Percentiles rank a stretch among this genome's conserved stretches.
These are phyloP conservation scores for Raffaelea albimanens DNA, from an alignment of 2,329 filamentous ascomycete species.

Conservation along the genomic window DNA sequence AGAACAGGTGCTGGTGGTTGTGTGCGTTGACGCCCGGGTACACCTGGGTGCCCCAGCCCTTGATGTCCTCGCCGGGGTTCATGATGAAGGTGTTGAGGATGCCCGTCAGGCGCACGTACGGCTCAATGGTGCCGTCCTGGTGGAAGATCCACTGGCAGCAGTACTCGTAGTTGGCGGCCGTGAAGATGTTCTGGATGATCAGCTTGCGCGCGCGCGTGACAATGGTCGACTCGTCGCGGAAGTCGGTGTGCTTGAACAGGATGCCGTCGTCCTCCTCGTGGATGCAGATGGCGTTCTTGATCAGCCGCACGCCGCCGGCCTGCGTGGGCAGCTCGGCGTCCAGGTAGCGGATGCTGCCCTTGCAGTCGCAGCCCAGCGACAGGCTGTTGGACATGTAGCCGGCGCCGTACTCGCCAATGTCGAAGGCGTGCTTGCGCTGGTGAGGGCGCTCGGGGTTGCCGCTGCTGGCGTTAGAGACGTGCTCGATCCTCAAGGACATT, in stretches of 20 bases:
- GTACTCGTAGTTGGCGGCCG: constrained; percentile 94
- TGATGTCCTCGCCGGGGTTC: constrained; percentile 67
- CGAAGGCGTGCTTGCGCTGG: constrained; percentile 73
- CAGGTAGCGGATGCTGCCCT: constrained; percentile 84
- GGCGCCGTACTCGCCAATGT: constrained; percentile 64
- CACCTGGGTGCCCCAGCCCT: constrained; percentile 86
- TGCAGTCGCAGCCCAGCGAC: constrained; percentile 73
- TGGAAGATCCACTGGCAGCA: constrained; percentile 76
- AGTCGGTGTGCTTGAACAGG: constrained; percentile 90
- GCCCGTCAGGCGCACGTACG: constrained; percentile 84
- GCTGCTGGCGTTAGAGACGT: constrained; percentile 3
- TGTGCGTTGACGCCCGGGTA: constrained; percentile 88
- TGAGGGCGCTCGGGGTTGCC: constrained; percentile 73
- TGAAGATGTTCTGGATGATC: constrained; percentile 85
- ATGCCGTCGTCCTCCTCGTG: constrained; percentile 91
- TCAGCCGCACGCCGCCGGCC: constrained; percentile 63
- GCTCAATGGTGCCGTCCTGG: constrained; percentile 84
- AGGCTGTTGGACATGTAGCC: constrained; percentile 79
- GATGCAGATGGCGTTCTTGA: constrained; percentile 93
- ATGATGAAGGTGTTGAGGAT: constrained; percentile 89
- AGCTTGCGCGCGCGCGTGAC: constrained; percentile 81
- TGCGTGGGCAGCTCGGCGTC: constrained; percentile 77
- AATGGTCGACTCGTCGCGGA: constrained; percentile 78
- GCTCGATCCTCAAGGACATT: neutral
- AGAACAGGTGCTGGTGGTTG: constrained; percentile 74